Base-by-base conservation (phyloP, 1,284 basidiomycete species). In the Austroboletus niveus region DNA sequence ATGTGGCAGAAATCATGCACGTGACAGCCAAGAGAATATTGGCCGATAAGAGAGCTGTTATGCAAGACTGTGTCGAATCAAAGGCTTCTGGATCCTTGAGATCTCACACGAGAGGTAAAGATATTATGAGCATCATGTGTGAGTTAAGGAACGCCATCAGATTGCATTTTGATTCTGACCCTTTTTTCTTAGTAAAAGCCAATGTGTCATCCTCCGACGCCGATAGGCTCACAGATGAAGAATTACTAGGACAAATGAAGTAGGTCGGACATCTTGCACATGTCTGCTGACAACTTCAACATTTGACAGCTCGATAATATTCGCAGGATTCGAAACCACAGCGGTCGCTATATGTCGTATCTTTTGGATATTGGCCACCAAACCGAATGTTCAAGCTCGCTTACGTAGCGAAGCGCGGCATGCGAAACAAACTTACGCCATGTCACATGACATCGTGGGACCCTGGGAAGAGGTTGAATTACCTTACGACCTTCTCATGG, bases 121-220 rank as follows among this genome's bases (percentile, higher is more conserved):
- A 81, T 61, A 74, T 81, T 31, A 78, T 80, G 53, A 77, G 72
- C 51, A 68, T 78, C 46, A 66, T 81, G 55, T 56, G 80, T 81
- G 49, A 63, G 77, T 69, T 24, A 3, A 44, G 3, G 1, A 31
- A 29, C 35, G 22, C 24, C 24, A 41, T n/a, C 38, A 20, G 48
- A 4, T 12, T 12, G 9, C 10, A 22, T 24, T 15, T 6, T 47
- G 31, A 10, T 53, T 27, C 51, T 35, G 30, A 56, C 17, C 15
- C 31, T 49, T 1, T 27, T 14, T 29, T 29, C 5, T 15, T 40
- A 71, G 69, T 73, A 51, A 60, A 43, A 39, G 68, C 63, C 29
- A 71, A 71, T 47, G 47, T 54, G 45, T 60, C 57, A 7, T 68
- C 69, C 17, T 57, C 54, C 15, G 57, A 58, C n/a, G 41, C 51